Conservation (phyloP, 805 yeast species). For the Kockiozyma suomiensis region DNA sequence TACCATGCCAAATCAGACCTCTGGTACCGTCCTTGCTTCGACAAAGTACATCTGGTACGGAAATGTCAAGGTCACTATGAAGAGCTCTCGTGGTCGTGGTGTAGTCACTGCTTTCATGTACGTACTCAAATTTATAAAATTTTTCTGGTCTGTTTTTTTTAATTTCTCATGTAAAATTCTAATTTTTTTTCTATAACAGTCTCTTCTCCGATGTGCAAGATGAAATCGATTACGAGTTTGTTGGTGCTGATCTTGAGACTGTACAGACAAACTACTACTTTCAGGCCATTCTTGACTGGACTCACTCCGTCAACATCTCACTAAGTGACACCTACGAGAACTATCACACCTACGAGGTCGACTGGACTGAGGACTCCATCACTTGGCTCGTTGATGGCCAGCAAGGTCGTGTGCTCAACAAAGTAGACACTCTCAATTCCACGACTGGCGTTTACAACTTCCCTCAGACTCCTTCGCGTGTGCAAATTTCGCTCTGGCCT, state of each 20-base stretch:
- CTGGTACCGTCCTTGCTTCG: slow-evolving; percentile 81
- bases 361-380: slow-evolving; percentile 71
- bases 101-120: slow-evolving; percentile 77
- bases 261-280: slow-evolving; percentile 82
- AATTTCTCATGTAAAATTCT: too few species aligned
- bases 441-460: slow-evolving; percentile 82
- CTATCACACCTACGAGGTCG: slow-evolving; percentile 79
- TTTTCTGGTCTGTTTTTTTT: slow-evolving; percentile 59
- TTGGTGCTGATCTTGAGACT: slow-evolving; percentile 68
- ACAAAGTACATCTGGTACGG: slow-evolving; percentile 88
- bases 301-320: slow-evolving; percentile 54
- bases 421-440: slow-evolving; percentile 55
- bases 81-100: slow-evolving; percentile 75
- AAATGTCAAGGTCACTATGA: slow-evolving; percentile 65
- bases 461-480: slow-evolving; percentile 85
- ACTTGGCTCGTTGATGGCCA: slow-evolving; percentile 75
- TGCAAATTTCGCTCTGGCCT: slow-evolving; percentile 62
- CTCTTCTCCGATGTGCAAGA: slow-evolving; percentile 82
- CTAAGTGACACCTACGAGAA: slow-evolving; percentile 61
- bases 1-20: slow-evolving; percentile 75
- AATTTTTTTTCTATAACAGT: slow-evolving; percentile 20
- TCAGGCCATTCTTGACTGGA: slow-evolving; percentile 70
- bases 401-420: slow-evolving; percentile 64
- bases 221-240: slow-evolving; percentile 86
- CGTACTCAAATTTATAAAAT: background rate